These are phyloP conservation scores for Xerocomellus dryophilus DNA, from an alignment of 768 basidiomycete genomes.

Conservation along the genomic window DNA sequence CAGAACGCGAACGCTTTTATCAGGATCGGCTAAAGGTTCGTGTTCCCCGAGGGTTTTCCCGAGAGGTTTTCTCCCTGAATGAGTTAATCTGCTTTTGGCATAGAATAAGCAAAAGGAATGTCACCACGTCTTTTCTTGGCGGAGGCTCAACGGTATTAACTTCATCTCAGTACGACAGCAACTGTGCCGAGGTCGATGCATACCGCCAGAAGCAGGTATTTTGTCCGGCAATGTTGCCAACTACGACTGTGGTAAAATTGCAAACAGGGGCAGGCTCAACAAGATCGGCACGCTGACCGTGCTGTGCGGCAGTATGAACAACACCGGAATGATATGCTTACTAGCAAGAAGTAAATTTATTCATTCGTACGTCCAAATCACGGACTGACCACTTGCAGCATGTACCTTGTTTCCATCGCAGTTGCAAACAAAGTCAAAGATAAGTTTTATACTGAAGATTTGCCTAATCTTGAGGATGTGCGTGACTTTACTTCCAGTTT, in stretches of 20 bases:
- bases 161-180: slow-evolving; percentile 65
- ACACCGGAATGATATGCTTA: slow-evolving; percentile 73
- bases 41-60: slow-evolving; percentile 5
- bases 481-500: slow-evolving; percentile 27
- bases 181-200: slow-evolving; percentile 69
- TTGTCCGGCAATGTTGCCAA: neutral
- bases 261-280: slow-evolving; percentile 57
- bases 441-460: slow-evolving; percentile 67
- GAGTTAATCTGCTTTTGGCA: slow-evolving; percentile 2
- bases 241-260: slow-evolving; percentile 5
- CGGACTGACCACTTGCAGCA: slow-evolving; percentile 36
- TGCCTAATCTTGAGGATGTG: slow-evolving; percentile 73
- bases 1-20: slow-evolving; percentile 68
- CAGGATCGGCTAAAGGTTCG: slow-evolving; percentile 67
- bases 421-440: slow-evolving; percentile 67
- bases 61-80: neutral
- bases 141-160: slow-evolving; percentile 2
- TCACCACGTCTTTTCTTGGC: neutral
- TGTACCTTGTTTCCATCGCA: slow-evolving; percentile 67
- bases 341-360: slow-evolving; percentile 67
- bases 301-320: slow-evolving; percentile 72
- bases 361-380: neutral
- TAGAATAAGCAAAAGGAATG: slow-evolving; percentile 34
- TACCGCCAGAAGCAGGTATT: slow-evolving; percentile 75
- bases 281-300: slow-evolving; percentile 75